These are phyloP conservation scores for Colletotrichum paranaense DNA, from an alignment of 2,329 filamentous ascomycete genomes.

Conservation along the genomic window DNA sequence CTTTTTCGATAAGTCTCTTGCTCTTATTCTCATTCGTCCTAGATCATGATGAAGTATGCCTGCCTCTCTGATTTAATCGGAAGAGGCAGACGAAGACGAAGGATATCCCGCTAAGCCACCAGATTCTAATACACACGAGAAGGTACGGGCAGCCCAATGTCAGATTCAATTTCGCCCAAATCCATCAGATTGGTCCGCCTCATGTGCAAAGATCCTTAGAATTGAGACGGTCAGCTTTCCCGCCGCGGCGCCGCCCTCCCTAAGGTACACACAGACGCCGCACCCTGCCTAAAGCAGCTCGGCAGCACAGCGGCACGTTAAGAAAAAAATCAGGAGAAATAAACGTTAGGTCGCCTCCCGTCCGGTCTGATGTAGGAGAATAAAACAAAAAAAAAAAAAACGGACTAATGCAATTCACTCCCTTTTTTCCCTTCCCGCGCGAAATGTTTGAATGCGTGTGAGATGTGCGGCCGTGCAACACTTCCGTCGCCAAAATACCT, in stretches of 20 bases:
- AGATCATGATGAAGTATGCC: background rate
- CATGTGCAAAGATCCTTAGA: background rate
- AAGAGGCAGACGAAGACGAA: background rate
- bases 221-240: background rate
- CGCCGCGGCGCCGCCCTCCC: background rate
- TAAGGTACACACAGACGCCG: constrained; percentile 1
- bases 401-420: too few species aligned
- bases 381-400: too few species aligned
- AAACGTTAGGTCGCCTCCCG: background rate
- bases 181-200: background rate
- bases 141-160: constrained; percentile 7
- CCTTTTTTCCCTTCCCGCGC: background rate
- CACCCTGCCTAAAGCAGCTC: background rate
- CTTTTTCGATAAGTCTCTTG: background rate
- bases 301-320: background rate
- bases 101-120: background rate
- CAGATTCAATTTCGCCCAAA: background rate
- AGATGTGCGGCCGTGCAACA: background rate
- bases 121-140: background rate
- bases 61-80: background rate
- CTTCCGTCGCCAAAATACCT: background rate
- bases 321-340: background rate
- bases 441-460: background rate
- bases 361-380: constrained; percentile 5
- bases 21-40: background rate